phyloP scores from a whole-genome alignment of 805 yeast genomes.

The Danielia oregonensis region DNA sequence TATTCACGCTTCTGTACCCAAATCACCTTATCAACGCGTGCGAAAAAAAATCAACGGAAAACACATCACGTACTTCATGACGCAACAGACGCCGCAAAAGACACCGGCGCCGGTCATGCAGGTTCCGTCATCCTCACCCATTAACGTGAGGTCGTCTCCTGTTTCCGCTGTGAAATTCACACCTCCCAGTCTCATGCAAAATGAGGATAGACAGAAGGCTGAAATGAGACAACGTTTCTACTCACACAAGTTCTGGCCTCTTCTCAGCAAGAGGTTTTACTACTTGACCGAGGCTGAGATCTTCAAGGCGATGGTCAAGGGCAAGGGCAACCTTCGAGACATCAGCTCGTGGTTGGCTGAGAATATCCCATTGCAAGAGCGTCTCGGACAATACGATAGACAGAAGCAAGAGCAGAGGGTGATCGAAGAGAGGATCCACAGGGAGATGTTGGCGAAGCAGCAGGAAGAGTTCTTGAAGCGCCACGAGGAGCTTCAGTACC shows the following conservation, averaged over 20 bases:
- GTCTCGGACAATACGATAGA: conserved; percentile 12
- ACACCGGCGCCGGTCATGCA: conserved; percentile 19
- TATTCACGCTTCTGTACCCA: too few species aligned
- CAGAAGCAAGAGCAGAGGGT: conserved; percentile 21
- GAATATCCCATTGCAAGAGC: conserved; percentile 17
- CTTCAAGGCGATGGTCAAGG: conserved; percentile 40
- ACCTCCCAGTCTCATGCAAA: conserved; percentile 7
- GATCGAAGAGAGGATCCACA: conserved; percentile 5
- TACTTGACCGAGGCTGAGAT: conserved; percentile 40
- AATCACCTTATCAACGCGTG: conserved; percentile 3
- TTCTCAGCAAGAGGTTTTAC: conserved; percentile 32
- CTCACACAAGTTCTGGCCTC: conserved; percentile 36
- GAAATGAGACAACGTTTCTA: conserved; percentile 28
- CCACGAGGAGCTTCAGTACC: background rate
- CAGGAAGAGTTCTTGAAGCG: background rate
- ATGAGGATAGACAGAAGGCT: conserved; percentile 15
- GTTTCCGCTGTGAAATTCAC: background rate
- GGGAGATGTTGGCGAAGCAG: background rate
- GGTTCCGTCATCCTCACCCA: conserved; percentile 42
- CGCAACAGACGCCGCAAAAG: conserved; percentile 13
- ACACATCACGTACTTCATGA: conserved; percentile 3
- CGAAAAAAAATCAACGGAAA: background rate
- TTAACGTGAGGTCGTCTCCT: conserved; percentile 27
- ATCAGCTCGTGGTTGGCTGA: conserved; percentile 36
- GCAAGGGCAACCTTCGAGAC: conserved; percentile 40